A percentile compares a stretch with the other conserved stretches of the same genome.
These are phyloP conservation scores for Irineochytrium annulatum DNA, from an alignment of 192 early-diverging fungal genomes.

Conservation along the genomic window DNA sequence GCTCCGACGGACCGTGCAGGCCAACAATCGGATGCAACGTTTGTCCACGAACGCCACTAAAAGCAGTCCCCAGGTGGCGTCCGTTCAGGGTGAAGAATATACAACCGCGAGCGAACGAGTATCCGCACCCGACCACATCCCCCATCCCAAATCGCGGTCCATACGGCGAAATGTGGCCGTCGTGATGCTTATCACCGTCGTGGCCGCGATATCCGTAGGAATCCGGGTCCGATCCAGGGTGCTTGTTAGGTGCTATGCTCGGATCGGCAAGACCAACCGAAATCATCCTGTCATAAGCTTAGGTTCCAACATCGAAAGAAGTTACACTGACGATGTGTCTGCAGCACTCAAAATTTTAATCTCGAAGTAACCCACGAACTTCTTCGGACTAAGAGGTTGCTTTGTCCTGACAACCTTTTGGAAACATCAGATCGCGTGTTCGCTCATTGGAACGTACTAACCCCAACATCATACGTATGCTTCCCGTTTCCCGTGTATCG, in stretches of 20 bases:
- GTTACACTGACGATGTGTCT: not conserved
- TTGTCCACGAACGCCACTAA: not conserved
- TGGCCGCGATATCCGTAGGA: not conserved
- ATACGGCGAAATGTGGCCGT: not conserved
- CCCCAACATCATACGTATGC: not conserved
- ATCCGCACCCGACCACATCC: conserved; percentile 15
- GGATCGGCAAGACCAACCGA: not conserved
- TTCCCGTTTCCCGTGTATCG: not conserved
- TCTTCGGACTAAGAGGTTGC: not conserved
- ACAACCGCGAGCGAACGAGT: conserved; percentile 1
- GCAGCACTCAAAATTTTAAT: not conserved
- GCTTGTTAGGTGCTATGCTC: not conserved
- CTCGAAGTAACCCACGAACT: not conserved
- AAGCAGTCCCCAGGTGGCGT: conserved; percentile 8
- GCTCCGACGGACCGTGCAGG: not conserved
- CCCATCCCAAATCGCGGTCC: conserved; percentile 12
- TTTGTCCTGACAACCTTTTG: not conserved
- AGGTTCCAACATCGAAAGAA: not conserved
- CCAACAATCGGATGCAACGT: not conserved
- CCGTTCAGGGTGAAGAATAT: conserved; percentile 18
- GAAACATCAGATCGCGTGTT: not conserved
- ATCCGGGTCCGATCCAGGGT: not conserved
- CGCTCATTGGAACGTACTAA: not conserved
- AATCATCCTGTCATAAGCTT: not conserved
- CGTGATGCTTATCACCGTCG: conserved; percentile 1